phyloP scores from a whole-genome alignment of 1,284 basidiomycete species.

The Coriolopsis trogii region DNA sequence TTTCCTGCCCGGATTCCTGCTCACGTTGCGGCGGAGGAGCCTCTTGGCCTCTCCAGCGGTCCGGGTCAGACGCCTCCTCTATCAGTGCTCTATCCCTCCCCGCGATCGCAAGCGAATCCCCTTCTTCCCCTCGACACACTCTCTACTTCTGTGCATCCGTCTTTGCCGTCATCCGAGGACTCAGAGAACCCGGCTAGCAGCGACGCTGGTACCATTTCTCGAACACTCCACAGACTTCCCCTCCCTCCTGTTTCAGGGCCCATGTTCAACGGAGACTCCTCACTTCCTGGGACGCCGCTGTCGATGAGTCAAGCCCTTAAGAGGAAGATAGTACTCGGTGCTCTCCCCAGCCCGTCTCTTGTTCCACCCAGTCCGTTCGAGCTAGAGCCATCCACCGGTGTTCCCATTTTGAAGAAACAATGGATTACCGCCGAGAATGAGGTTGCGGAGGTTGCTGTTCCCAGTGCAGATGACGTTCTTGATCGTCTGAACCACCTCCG shows the following conservation, averaged over 20 bases:
- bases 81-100: conserved; percentile 22
- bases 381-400: too few species aligned
- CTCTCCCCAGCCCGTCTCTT: conserved; percentile 35
- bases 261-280: background rate
- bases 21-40: background rate
- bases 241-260: background rate
- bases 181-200: background rate
- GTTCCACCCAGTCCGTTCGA: conserved; percentile 36
- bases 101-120: conserved; percentile 1
- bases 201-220: background rate
- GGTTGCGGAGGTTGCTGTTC: background rate
- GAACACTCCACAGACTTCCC: background rate
- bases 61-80: conserved; percentile 29
- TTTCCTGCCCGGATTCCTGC: conserved; percentile 1
- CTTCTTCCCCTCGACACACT: conserved; percentile 4
- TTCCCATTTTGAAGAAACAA: too few species aligned
- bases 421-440: too few species aligned
- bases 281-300: conserved; percentile 10
- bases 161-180: background rate
- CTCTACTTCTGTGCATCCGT: background rate
- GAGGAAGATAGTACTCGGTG: conserved; percentile 30
- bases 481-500: conserved; percentile 4
- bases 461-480: too few species aligned
- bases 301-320: conserved; percentile 12
- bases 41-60: conserved; percentile 2